Evolutionary conservation across 2,329 filamentous ascomycete species (phyloP).

Genomic region (Cladophialophora bantiana): DNA sequence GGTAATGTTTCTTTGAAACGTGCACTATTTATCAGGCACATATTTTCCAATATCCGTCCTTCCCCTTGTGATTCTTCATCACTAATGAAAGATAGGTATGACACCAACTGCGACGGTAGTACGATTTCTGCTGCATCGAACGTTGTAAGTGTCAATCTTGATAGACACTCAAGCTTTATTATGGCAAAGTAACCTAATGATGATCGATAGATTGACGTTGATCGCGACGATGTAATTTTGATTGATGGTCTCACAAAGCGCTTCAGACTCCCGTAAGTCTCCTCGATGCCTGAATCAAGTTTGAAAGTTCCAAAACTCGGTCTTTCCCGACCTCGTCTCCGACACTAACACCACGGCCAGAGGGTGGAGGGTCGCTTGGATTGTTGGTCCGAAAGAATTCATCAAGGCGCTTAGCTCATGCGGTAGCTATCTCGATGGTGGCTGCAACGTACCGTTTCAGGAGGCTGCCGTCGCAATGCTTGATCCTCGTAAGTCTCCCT

Average conservation of each 20-base stretch:
- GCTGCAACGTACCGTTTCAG: constrained; percentile 94
- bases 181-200: neutral
- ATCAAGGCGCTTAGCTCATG: constrained; percentile 91
- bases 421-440: constrained; percentile 92
- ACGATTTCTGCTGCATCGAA: constrained; percentile 91
- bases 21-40: neutral
- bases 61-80: neutral
- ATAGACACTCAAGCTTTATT: neutral
- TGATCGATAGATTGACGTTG: constrained; percentile 66
- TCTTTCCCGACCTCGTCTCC: neutral
- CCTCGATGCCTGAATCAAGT: neutral
- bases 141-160: constrained; percentile 52
- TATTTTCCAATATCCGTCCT: neutral
- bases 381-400: constrained; percentile 94
- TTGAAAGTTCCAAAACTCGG: neutral
- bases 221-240: constrained; percentile 89
- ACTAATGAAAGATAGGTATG: constrained; percentile 70
- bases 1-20: neutral
- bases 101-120: constrained; percentile 84
- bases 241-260: constrained; percentile 97
- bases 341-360: neutral
- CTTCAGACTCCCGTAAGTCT: constrained; percentile 75
- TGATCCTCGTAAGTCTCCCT: constrained; percentile 63
- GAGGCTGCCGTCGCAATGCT: constrained; percentile 92
- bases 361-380: constrained; percentile 96